Evolutionary conservation across 306 rosid species (phyloP).

Genomic region (cucumber (Cucumis sativus)): DNA sequence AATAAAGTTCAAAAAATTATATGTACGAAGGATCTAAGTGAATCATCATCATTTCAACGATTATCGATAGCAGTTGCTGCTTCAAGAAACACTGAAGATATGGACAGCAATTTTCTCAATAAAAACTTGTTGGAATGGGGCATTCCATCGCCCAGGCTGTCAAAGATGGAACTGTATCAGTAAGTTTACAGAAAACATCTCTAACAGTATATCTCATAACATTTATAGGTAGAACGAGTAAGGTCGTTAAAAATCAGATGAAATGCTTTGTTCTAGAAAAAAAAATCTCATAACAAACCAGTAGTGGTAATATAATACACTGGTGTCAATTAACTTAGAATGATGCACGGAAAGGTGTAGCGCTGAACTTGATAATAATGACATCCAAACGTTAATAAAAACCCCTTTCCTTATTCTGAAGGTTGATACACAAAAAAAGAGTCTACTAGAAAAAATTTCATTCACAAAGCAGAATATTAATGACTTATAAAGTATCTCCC

Average conservation of each 20-base stretch:
- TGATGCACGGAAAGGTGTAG: no score
- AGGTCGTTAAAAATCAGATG: not conserved
- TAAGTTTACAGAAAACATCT: not conserved
- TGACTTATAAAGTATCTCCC: not conserved
- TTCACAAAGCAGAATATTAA: not conserved
- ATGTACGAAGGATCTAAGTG: not conserved
- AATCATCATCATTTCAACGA: not conserved
- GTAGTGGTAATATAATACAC: not conserved
- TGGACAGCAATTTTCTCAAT: not conserved
- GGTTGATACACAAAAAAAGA: not conserved
- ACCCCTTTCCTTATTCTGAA: not conserved
- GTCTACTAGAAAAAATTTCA: not conserved
- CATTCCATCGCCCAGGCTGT: not conserved
- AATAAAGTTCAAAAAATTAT: not conserved
- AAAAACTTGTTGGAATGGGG: not conserved
- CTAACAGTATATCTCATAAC: not conserved
- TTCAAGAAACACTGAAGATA: not conserved
- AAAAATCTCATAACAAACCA: not conserved
- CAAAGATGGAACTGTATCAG: not conserved
- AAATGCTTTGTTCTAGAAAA: not conserved
- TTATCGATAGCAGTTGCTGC: not conserved
- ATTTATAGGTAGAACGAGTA: not conserved
- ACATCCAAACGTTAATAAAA: not conserved
- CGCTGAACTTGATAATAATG: not conserved
- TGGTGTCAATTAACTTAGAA: not conserved